Conservation (phyloP, 352 stramenopile species). For the Pythium dissimile region DNA sequence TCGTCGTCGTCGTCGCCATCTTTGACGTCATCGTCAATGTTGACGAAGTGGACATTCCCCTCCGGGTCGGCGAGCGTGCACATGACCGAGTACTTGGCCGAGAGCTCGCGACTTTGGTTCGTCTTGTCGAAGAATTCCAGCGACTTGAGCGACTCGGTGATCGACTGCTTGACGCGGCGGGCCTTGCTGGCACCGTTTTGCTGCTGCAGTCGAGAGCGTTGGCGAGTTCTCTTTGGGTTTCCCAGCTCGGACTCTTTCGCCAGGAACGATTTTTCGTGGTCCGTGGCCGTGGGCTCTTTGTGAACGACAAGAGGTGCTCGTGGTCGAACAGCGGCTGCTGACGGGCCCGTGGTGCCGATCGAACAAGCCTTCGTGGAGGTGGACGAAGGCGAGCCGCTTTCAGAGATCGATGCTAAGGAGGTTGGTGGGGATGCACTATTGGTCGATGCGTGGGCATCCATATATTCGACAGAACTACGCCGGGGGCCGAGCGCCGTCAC, state of each 20-base stretch:
- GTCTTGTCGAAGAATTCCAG: conserved; percentile 77
- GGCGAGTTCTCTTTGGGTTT: conserved; percentile 42
- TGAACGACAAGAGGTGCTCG: conserved; percentile 54
- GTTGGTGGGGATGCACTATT: not conserved
- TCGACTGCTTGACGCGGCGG: conserved; percentile 61
- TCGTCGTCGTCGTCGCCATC: conserved; percentile 9
- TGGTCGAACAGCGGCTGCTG: conserved; percentile 39
- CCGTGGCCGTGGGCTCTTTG: conserved; percentile 28
- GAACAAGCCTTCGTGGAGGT: not conserved
- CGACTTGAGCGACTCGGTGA: conserved; percentile 63
- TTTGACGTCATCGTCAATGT: conserved; percentile 48
- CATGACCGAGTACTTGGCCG: conserved; percentile 55
- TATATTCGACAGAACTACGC: conserved; percentile 45
- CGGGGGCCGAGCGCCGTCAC: conserved; percentile 50
- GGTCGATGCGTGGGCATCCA: conserved; percentile 27
- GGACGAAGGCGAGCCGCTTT: not conserved
- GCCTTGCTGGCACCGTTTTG: conserved; percentile 28
- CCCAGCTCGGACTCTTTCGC: conserved; percentile 33
- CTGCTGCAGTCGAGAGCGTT: conserved; percentile 27
- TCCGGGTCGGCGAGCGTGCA: conserved; percentile 54
- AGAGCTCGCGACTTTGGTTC: conserved; percentile 63
- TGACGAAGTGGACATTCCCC: conserved; percentile 77
- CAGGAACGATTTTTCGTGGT: conserved; percentile 38
- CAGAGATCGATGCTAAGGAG: conserved; percentile 9
- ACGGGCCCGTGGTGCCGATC: conserved; percentile 13